phyloP scores from a whole-genome alignment of 2,329 filamentous ascomycete species.

The Sporothrix schenckii region DNA sequence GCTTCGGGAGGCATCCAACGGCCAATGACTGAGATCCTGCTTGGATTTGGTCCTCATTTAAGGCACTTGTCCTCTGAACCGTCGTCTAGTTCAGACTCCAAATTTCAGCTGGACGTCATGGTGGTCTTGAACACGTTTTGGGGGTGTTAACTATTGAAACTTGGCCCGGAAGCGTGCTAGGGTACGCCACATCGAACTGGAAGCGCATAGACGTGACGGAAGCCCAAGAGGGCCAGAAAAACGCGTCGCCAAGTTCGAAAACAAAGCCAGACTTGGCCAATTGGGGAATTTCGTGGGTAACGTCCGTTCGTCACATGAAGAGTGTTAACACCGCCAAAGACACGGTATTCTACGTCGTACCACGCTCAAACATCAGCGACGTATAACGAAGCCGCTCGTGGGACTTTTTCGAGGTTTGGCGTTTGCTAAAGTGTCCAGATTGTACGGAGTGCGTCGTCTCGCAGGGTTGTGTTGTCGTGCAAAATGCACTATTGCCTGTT shows the following conservation, averaged over 20 bases:
- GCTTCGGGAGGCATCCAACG: conserved; percentile 20
- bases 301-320: background rate
- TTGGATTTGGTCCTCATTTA: background rate
- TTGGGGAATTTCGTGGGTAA: conserved; percentile 8
- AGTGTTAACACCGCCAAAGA: background rate
- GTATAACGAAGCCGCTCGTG: conserved; percentile 19
- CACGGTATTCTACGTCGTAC: background rate
- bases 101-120: conserved; percentile 12
- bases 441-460: background rate
- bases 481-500: background rate
- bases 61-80: background rate
- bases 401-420: background rate
- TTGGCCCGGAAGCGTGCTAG: background rate
- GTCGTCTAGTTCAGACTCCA: background rate
- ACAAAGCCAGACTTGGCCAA: background rate
- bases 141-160: background rate
- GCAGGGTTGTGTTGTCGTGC: conserved; percentile 2
- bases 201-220: background rate
- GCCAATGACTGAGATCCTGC: background rate
- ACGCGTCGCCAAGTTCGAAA: background rate
- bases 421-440: background rate
- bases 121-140: background rate
- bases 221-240: background rate
- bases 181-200: background rate
- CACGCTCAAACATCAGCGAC: background rate